A percentile compares a stretch with the other conserved stretches of the same genome.
phyloP scores from a whole-genome alignment of 2,329 filamentous ascomycete species.

The Ilyonectria mors-panacis region DNA sequence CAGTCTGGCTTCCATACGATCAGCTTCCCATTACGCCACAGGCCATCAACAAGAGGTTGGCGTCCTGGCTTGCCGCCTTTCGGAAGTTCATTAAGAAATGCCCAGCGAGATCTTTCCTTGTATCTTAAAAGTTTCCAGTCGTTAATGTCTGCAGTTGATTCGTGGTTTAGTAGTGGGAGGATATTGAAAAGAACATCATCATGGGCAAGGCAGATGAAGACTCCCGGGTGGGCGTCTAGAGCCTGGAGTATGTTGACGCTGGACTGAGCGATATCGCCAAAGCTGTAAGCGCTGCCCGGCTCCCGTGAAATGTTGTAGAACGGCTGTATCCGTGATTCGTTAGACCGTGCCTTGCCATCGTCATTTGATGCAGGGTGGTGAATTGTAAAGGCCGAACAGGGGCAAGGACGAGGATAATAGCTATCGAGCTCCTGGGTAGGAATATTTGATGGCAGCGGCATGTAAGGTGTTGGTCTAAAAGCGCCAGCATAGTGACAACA shows the following conservation, averaged over 20 bases:
- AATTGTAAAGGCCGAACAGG: conserved; percentile 6
- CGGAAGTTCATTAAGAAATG: conserved; percentile 12
- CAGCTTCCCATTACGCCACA: not conserved
- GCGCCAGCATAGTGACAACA: conserved; percentile 57
- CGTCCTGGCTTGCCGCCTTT: conserved; percentile 7
- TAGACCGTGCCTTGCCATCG: not conserved
- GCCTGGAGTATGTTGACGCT: conserved; percentile 7
- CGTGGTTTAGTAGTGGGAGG: conserved; percentile 3
- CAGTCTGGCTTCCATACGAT: not conserved
- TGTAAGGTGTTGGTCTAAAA: conserved; percentile 34
- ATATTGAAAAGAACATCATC: conserved; percentile 14
- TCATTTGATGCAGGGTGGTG: conserved; percentile 1
- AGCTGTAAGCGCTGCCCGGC: conserved; percentile 10
- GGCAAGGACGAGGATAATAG: conserved; percentile 12
- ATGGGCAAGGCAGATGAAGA: conserved; percentile 15
- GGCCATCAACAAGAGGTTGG: not conserved
- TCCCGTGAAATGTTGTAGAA: conserved; percentile 2
- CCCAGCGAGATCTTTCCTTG: conserved; percentile 4
- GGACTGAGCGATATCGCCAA: conserved; percentile 4
- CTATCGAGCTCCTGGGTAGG: not conserved
- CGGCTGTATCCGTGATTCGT: not conserved
- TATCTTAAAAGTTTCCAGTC: conserved; percentile 1
- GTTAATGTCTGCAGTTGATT: conserved; percentile 6
- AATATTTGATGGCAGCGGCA: not conserved
- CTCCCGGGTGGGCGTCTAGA: not conserved